These are phyloP conservation scores for Pelagomonas calceolata DNA, from an alignment of 108 stramenopile genomes.

Conservation along the genomic window DNA sequence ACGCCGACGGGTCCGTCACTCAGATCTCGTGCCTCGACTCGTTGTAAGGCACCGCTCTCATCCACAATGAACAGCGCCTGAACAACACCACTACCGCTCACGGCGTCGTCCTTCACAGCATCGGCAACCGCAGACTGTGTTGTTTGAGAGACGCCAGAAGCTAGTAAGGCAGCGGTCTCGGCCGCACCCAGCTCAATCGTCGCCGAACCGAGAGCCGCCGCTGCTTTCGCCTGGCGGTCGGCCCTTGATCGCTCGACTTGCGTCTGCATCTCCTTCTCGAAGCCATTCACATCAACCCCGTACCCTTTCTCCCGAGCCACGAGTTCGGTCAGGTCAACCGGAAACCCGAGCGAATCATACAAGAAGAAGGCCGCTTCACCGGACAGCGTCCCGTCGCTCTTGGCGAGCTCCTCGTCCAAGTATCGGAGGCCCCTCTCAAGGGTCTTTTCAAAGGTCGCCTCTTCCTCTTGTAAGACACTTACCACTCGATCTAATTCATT, in stretches of 20 bases:
- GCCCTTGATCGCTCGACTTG: slow-evolving; percentile 68
- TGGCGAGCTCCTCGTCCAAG: slow-evolving; percentile 53
- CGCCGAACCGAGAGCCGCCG: slow-evolving; percentile 32
- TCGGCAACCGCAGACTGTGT: slow-evolving; percentile 73
- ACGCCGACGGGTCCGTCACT: slow-evolving; percentile 35
- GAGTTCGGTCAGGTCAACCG: slow-evolving; percentile 86
- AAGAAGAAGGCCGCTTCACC: slow-evolving; percentile 85
- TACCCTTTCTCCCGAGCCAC: slow-evolving; percentile 94
- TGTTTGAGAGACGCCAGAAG: slow-evolving; percentile 61
- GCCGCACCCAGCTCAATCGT: slow-evolving; percentile 80
- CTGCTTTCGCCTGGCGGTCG: slow-evolving; percentile 52
- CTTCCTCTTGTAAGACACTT: neutral
- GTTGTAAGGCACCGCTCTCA: slow-evolving; percentile 11
- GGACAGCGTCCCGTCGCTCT: slow-evolving; percentile 36
- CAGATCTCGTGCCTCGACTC: neutral
- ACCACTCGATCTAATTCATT: neutral
- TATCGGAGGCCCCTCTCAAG: slow-evolving; percentile 85
- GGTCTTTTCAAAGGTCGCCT: slow-evolving; percentile 70
- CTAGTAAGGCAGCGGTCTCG: slow-evolving; percentile 74
- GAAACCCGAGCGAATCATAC: slow-evolving; percentile 94
- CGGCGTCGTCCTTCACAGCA: slow-evolving; percentile 64
- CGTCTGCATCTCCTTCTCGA: slow-evolving; percentile 65
- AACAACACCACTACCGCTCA: slow-evolving; percentile 25
- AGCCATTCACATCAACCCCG: slow-evolving; percentile 72
- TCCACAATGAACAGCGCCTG: slow-evolving; percentile 10